Evolutionary conservation across 495 filamentous ascomycete species (phyloP), one percentile per base, ranked within the genome.

Genomic region (Tuber magnatum): DNA sequence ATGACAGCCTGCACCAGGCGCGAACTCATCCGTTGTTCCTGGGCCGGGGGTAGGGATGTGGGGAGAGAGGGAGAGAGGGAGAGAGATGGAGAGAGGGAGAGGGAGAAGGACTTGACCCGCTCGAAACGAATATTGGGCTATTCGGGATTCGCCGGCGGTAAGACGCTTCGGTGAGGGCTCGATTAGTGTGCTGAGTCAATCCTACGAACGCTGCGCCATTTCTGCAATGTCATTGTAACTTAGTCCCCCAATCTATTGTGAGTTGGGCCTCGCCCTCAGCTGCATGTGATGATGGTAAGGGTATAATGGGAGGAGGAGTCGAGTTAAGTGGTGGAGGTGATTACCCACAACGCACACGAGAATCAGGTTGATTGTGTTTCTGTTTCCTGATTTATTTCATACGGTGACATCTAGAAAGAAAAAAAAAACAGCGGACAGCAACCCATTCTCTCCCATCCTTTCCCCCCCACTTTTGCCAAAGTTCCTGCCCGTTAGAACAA

Each of bases 111-210:
- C 14, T 12, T 3, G 28, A 32, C 46, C 24, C 24, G 9, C 6
- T 16, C 10, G 51, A 61, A 61, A 61, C 51, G 32, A n/a, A 51
- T 32, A 61, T 61, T 61, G n/a, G 22, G 9, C n/a, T 32, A 12
- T 32, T 24, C 51, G 51, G 51, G 12, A 61, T 61, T 61, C 10
- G 20, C 51, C 51, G 51, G n/a, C 16, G 51, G 51, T 61, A 61
- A n/a, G n/a, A 61, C n/a, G 51, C 16, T 61, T 61, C 16, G 9
- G 28, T 16, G 28, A 61, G 28, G 16, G 3, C 28, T 61, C 51
- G 51, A 61, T 61, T 28, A 61, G 51, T n/a, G 51, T 61, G 51
- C 51, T 61, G 51, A 61, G 51, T 61, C 51, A 61, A 61, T 28
- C 51, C 51, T 61, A 61, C 51, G 14, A 61, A 61, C n/a, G 28